These are phyloP conservation scores for Canavalia ensiformis DNA, from an alignment of 306 rosid species.

Conservation along the genomic window DNA sequence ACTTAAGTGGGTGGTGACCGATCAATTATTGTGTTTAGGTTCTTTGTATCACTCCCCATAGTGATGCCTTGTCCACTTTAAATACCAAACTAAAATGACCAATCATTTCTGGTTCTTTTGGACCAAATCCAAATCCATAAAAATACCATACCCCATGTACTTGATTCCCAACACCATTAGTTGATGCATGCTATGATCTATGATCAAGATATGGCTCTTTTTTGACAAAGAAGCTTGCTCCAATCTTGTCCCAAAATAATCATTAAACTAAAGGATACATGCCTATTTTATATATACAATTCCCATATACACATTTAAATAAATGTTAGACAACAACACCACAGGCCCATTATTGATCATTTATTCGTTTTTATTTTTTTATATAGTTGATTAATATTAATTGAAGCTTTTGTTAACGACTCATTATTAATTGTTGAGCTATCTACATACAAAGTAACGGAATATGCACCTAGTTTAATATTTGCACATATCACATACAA, in stretches of 20 bases:
- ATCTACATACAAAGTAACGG: not conserved
- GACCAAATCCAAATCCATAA: not conserved
- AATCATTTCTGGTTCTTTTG: conserved; percentile 1
- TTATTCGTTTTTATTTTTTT: not conserved
- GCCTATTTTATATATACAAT: not conserved
- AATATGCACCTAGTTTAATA: not conserved
- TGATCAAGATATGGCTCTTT: not conserved
- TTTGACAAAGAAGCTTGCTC: conserved; percentile 5
- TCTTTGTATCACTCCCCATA: conserved; percentile 7
- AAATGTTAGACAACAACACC: conserved; percentile 1
- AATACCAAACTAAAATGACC: conserved; percentile 15
- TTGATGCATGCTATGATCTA: not conserved
- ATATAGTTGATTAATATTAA: not conserved
- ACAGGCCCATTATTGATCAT: not conserved
- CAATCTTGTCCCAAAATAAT: not conserved
- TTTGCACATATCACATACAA: not conserved
- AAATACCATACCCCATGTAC: not conserved
- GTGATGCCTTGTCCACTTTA: conserved; percentile 14
- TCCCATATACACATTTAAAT: not conserved
- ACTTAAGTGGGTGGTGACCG: conserved; percentile 6
- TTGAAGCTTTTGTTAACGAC: not conserved
- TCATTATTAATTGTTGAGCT: conserved; percentile 1
- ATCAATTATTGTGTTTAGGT: conserved; percentile 28
- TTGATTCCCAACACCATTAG: not conserved
- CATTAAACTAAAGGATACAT: not conserved